Evolutionary conservation across 2,329 filamentous ascomycete genomes (phyloP), one percentile per base, ranked within the genome.

Genomic region (Colletotrichum sp.): DNA sequence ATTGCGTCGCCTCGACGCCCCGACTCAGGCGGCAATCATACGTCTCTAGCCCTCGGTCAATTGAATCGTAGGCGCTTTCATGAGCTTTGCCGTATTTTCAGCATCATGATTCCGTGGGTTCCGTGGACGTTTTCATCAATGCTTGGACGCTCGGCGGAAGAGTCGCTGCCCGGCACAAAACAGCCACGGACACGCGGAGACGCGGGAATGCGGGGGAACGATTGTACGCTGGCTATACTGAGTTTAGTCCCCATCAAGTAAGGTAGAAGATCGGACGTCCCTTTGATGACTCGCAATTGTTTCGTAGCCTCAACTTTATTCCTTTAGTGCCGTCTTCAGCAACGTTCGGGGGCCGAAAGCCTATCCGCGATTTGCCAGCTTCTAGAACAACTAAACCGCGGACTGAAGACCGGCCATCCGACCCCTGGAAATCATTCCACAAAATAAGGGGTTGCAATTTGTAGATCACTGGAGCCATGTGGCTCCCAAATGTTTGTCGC

Each of bases 271-370:
- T 48, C 44, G 15, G 52, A 55, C n/a, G 59, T 16, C 6, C 22
- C 8, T 28, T 18, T 22, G 34, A 55, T 71, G 69, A 71, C 69
- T 67, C 62, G 44, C 18, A 28, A 39, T n/a, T 24, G 69, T 71
- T 71, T 71, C 44, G 48, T 59, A 59, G 62, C 22, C 44, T 39
- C 69, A 71, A 71, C 69, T 67, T 22, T 71, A 71, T 28, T 55
- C 18, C 24, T 9, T 10, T 18, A 12, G 28, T 5, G 59, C n/a
- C n/a, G 6, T 3, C 44, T 22, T 48, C 44, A 48, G 44, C 44
- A 48, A 48, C 18, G n/a, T 48, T 48, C n/a, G 10, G 10, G 2
- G n/a, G n/a, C 44, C 44, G 44, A 48, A 48, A 48, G n/a, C 18
- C 44, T 48, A 48, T 12, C 18, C 5, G 10, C 10, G 18, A 13